These are phyloP conservation scores for Diaporthe velutina DNA, from an alignment of 2,329 filamentous ascomycete species.

Conservation along the genomic window DNA sequence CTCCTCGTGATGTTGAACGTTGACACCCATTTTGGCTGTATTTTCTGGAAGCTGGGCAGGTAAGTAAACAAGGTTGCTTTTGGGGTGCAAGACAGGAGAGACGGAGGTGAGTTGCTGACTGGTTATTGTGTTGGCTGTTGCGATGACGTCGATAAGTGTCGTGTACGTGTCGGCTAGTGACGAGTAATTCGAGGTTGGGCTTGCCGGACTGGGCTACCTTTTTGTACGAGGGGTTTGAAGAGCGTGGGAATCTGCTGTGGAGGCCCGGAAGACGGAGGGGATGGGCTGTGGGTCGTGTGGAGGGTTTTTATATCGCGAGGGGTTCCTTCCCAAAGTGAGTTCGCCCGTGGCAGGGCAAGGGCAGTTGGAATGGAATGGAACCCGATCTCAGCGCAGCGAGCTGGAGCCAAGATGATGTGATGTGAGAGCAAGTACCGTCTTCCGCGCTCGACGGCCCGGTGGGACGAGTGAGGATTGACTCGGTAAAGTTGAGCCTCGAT, in stretches of 20 bases:
- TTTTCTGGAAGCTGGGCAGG: neutral
- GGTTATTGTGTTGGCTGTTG: conserved; percentile 15
- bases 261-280: conserved; percentile 13
- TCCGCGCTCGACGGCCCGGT: neutral
- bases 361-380: conserved; percentile 23
- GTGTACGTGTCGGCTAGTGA: conserved; percentile 21
- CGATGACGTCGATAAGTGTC: conserved; percentile 30
- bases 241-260: conserved; percentile 16
- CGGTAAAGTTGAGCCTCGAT: conserved; percentile 38
- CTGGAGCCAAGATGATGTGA: conserved; percentile 27
- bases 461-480: conserved; percentile 28
- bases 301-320: conserved; percentile 36
- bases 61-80: conserved; percentile 27
- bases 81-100: conserved; percentile 34
- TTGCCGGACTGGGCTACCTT: conserved; percentile 15
- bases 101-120: conserved; percentile 34
- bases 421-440: conserved; percentile 21
- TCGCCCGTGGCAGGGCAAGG: conserved; percentile 12
- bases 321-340: conserved; percentile 3
- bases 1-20: conserved; percentile 71
- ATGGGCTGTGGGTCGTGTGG: conserved; percentile 37
- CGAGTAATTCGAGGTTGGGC: conserved; percentile 14
- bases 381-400: conserved; percentile 8
- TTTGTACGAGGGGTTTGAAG: conserved; percentile 28
- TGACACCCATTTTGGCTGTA: conserved; percentile 76